A percentile compares a stretch with the other conserved stretches of the same genome.
Evolutionary conservation across 2,329 filamentous ascomycete genomes (phyloP).

Genomic region (Xylariales sp.): DNA sequence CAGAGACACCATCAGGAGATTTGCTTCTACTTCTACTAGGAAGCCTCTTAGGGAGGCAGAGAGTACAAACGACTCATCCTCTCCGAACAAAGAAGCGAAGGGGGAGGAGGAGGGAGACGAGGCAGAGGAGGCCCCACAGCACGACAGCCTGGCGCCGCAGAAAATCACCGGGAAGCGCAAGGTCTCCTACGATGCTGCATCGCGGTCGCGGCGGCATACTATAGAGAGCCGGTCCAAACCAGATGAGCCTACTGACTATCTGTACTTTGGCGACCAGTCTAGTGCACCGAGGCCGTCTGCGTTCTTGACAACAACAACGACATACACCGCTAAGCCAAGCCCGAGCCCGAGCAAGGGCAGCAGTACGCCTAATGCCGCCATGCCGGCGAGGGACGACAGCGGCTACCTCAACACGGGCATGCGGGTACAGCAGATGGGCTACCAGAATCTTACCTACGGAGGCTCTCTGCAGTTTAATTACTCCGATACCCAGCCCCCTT

Average conservation of each 20-base stretch:
- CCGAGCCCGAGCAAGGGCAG: neutral
- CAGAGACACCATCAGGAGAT: too few species aligned
- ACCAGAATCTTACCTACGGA: constrained; percentile 11
- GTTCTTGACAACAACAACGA: too few species aligned
- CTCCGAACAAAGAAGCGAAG: too few species aligned
- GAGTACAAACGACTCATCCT: too few species aligned
- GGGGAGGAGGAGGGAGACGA: too few species aligned
- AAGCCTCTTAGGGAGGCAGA: too few species aligned
- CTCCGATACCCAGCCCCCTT: constrained; percentile 10
- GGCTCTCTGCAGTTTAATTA: constrained; percentile 12
- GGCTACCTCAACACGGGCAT: constrained; percentile 12
- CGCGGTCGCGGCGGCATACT: neutral
- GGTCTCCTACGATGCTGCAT: neutral
- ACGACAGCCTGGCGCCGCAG: neutral
- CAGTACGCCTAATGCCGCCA: neutral
- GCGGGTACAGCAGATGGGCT: constrained; percentile 9
- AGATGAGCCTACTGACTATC: neutral
- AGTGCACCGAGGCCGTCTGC: neutral
- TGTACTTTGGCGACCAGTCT: constrained; percentile 4
- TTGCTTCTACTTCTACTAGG: too few species aligned
- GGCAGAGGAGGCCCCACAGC: neutral
- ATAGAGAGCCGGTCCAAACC: neutral
- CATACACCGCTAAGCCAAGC: too few species aligned
- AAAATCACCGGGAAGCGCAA: constrained; percentile 5
- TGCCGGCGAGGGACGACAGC: constrained; percentile 11